Percentiles rank a stretch among this genome's conserved stretches.
These are phyloP conservation scores for Coemansia sp. DNA, from an alignment of 192 early-diverging fungal species.

Conservation along the genomic window DNA sequence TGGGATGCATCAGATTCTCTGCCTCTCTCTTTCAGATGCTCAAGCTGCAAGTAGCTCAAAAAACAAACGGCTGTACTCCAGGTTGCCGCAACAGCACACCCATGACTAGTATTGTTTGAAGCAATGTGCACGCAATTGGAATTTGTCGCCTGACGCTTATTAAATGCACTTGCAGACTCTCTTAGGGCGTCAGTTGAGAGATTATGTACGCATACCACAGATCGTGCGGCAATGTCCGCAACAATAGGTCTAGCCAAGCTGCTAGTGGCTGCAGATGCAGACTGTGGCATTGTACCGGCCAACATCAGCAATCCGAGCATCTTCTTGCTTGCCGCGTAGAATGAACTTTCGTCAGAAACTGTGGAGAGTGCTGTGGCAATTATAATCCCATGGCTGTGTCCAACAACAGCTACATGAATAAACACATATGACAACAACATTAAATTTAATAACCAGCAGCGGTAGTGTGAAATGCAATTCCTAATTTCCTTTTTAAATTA, in stretches of 20 bases:
- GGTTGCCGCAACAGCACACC: constrained; percentile 18
- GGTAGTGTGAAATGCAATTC: background rate
- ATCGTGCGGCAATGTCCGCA: constrained; percentile 2
- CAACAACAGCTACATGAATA: constrained; percentile 54
- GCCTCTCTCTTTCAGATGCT: constrained; percentile 1
- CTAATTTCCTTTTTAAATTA: background rate
- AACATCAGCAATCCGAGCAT: constrained; percentile 80
- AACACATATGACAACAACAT: background rate
- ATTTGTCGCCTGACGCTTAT: background rate
- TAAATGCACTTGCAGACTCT: constrained; percentile 8
- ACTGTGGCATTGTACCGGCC: constrained; percentile 79
- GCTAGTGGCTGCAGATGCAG: constrained; percentile 32
- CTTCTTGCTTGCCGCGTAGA: constrained; percentile 73
- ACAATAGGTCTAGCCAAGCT: background rate
- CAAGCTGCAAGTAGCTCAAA: too few relatives aligned
- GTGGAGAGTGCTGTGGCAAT: constrained; percentile 80
- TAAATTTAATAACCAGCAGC: background rate
- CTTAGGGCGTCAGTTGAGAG: background rate
- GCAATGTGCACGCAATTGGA: constrained; percentile 7
- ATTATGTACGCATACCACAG: constrained; percentile 23
- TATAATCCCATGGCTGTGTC: constrained; percentile 90
- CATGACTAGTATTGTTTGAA: constrained; percentile 15
- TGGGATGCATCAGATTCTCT: too few relatives aligned
- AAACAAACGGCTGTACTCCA: too few relatives aligned
- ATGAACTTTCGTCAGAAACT: constrained; percentile 75